These are phyloP conservation scores for Incumbomyces lentus DNA, from an alignment of 2,329 filamentous ascomycete species.

Conservation along the genomic window DNA sequence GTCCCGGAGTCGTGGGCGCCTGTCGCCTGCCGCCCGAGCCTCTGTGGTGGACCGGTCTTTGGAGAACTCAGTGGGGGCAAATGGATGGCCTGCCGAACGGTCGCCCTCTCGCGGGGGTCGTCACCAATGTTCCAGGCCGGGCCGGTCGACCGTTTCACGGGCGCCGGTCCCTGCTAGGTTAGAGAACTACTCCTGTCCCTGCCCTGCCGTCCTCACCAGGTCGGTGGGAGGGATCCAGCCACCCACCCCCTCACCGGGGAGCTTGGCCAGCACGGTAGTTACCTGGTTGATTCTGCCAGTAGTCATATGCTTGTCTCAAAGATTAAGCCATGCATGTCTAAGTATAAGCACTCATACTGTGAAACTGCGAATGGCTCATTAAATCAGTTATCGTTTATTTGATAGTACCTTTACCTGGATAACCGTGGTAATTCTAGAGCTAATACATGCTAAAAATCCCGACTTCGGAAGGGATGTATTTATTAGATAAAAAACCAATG, in stretches of 20 bases:
- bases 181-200: no score
- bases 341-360: slow-evolving; percentile 35
- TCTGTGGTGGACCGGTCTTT: slow-evolving; percentile 16
- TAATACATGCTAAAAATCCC: slow-evolving; percentile 36
- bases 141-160: no score
- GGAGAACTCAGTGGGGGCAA: slow-evolving; percentile 20
- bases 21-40: neutral
- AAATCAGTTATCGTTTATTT: slow-evolving; percentile 39
- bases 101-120: no score
- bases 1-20: slow-evolving; percentile 6
- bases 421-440: slow-evolving; percentile 37
- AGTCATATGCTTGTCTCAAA: slow-evolving; percentile 39
- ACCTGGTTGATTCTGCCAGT: slow-evolving; percentile 35
- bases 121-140: no score
- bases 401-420: slow-evolving; percentile 35
- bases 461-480: slow-evolving; percentile 34
- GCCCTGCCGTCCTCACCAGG: no score
- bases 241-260: neutral
- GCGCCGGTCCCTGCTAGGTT: no score
- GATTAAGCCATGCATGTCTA: slow-evolving; percentile 38
- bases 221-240: no score
- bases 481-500: slow-evolving; percentile 40
- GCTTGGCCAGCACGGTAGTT: slow-evolving; percentile 19
- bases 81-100: slow-evolving; percentile 11
- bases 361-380: slow-evolving; percentile 40